Percentiles rank a stretch among this genome's conserved stretches.
Conservation (phyloP, 2,329 filamentous ascomycete species). For the Talaromyces sp. region DNA sequence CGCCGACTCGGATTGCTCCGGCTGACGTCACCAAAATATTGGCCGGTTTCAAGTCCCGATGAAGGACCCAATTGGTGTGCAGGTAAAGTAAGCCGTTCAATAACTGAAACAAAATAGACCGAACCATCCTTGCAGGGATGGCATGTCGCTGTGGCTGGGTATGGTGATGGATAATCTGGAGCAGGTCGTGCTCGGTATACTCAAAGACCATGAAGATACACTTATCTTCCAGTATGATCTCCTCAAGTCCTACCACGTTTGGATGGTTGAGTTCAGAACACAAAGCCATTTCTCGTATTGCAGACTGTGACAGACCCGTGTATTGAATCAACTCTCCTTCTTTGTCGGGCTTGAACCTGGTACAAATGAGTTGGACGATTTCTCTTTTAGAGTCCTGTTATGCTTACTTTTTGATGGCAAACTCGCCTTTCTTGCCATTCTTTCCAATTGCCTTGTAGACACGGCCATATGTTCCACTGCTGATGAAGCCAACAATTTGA, state of each 20-base stretch:
- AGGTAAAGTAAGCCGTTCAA: constrained; percentile 92
- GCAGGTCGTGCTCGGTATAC: constrained; percentile 92
- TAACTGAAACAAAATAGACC: constrained; percentile 92
- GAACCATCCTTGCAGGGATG: constrained; percentile 82
- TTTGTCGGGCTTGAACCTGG: constrained; percentile 88
- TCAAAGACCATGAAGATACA: constrained; percentile 99
- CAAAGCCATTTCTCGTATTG: constrained; percentile 93
- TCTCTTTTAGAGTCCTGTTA: not conserved
- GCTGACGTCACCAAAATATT: constrained; percentile 96
- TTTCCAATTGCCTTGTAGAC: constrained; percentile 91
- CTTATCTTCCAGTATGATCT: constrained; percentile 97
- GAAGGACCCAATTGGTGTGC: constrained; percentile 93
- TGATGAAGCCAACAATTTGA: constrained; percentile 96
- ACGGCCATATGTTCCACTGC: constrained; percentile 92
- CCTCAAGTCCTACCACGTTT: constrained; percentile 85
- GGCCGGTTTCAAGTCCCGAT: constrained; percentile 93
- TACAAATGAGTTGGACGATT: constrained; percentile 12
- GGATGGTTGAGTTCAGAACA: constrained; percentile 85
- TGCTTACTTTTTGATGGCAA: constrained; percentile 91
- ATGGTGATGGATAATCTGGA: constrained; percentile 98
- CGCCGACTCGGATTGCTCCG: constrained; percentile 90
- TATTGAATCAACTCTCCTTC: constrained; percentile 93
- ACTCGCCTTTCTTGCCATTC: constrained; percentile 69
- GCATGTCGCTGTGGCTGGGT: constrained; percentile 81
- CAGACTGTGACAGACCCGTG: constrained; percentile 95